Base-by-base conservation (phyloP, 2,329 filamentous ascomycete genomes). In the Verticillium klebahnii region DNA sequence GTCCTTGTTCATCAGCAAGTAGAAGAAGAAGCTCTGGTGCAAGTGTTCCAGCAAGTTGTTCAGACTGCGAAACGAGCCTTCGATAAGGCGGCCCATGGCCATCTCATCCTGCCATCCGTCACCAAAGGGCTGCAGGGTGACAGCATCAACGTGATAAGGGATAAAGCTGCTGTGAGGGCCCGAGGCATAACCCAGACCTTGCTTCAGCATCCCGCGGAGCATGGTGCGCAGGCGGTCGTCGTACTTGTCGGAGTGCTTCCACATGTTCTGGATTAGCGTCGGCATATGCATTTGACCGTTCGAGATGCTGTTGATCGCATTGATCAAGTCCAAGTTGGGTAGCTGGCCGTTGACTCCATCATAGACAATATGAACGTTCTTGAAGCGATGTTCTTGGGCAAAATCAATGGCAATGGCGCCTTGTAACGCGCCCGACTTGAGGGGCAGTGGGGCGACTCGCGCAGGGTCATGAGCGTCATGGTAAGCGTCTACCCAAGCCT, bases 1-100 rank as follows among this genome's bases (percentile, higher is more conserved):
- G 69, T 95, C 91, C 34, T 89, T 86, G 67, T 96, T 89, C 86
- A 98, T 93, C 55, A 99, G 83, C 59, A 99, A 81, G 74, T 99
- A 99, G 78, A 99, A 98, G 84, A 99, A 99, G 81, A 99, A 99
- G 74, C 93, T 97, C 78, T 99, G 95, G 73, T 99, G 95, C 64
- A 99, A 82, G 73, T 99, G 93, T 77, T 99, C 95, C 36, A 99
- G 84, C 62, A 99, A 79, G 72, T 99, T 99, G 78, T 99, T 99
- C 75, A 99, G 80, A 73, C 92, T 97, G 69, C 95, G 85, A 74
- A 96, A 96, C 3, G 95, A 85, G 69, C 93, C 93, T 77, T 99
- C 95, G 5, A 98, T 83, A 0, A 93, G 89, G 60, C 93, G 85
- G 6, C 95, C 95, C 72, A 99, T 87, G 11, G 90, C 91, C 92